phyloP scores from a whole-genome alignment of 768 basidiomycete genomes.

The Mycena chlorophos region DNA sequence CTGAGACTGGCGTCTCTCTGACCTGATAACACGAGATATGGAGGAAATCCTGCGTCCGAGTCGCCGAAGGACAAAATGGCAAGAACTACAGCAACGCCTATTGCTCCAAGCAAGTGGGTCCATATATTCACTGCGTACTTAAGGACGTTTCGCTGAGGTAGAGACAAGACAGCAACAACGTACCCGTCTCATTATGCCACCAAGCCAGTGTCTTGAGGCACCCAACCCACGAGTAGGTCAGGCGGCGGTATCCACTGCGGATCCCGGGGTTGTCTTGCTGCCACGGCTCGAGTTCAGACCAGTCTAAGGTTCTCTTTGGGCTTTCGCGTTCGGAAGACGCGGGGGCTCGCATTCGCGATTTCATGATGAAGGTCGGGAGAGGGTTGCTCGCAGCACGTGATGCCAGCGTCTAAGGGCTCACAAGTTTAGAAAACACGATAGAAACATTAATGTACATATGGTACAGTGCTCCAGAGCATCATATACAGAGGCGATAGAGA shows the following conservation, averaged over 20 bases:
- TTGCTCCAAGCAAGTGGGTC: slow-evolving; percentile 12
- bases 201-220: not conserved
- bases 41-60: not conserved
- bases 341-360: not conserved
- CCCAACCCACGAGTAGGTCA: slow-evolving; percentile 3
- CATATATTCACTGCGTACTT: slow-evolving; percentile 12
- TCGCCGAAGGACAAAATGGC: not conserved
- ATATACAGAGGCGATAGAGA: not conserved
- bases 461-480: too few species aligned
- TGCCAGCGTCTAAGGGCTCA: too few species aligned
- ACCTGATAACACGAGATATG: not conserved
- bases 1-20: not conserved
- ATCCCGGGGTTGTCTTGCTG: slow-evolving; percentile 14
- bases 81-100: not conserved
- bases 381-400: not conserved
- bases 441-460: too few species aligned
- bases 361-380: not conserved
- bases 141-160: not conserved
- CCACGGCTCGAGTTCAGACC: slow-evolving; percentile 4
- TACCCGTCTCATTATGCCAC: slow-evolving; percentile 17
- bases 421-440: too few species aligned
- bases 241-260: slow-evolving; percentile 7
- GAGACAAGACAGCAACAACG: not conserved
- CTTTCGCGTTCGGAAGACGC: not conserved
- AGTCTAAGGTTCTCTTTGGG: not conserved